phyloP scores from a whole-genome alignment of 2,329 filamentous ascomycete species.

The Metarhizium anisopliae region DNA sequence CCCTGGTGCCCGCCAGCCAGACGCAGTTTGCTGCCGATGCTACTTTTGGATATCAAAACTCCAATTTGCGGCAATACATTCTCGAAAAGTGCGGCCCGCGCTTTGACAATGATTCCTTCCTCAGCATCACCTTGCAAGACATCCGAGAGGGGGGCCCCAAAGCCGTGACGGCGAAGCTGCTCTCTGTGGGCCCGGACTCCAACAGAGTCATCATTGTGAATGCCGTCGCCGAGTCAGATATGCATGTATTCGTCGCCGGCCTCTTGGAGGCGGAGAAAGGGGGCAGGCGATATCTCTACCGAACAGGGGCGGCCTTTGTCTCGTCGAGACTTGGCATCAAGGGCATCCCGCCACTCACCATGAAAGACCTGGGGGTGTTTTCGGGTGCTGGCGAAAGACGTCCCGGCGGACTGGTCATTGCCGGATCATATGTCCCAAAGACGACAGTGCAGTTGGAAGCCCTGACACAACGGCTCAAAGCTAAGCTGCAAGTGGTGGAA shows the following conservation, averaged over 20 bases:
- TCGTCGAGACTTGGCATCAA: constrained; percentile 40
- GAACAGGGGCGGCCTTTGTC: constrained; percentile 30
- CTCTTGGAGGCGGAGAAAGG: constrained; percentile 27
- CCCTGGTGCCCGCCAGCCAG: constrained; percentile 30
- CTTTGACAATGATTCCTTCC: constrained; percentile 15
- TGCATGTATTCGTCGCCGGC: constrained; percentile 44
- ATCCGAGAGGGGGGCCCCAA: constrained; percentile 18
- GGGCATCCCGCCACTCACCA: constrained; percentile 37
- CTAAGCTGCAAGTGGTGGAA: constrained; percentile 35
- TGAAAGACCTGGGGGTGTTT: constrained; percentile 28
- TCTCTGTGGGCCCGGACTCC: constrained; percentile 23
- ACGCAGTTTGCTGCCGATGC: constrained; percentile 49
- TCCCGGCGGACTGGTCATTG: constrained; percentile 41
- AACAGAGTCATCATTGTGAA: constrained; percentile 41
- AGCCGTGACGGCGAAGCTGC: constrained; percentile 15
- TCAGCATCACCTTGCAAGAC: constrained; percentile 22
- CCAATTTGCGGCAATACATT: constrained; percentile 38
- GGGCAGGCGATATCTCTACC: constrained; percentile 26
- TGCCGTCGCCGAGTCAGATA: constrained; percentile 42
- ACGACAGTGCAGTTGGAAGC: constrained; percentile 43
- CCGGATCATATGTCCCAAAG: constrained; percentile 48
- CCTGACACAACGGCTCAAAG: constrained; percentile 27
- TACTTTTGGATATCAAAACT: constrained; percentile 46
- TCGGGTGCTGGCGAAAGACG: background rate
- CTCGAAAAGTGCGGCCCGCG: constrained; percentile 36